phyloP scores from a whole-genome alignment of 768 basidiomycete genomes.

The Hypholoma fasciculare region DNA sequence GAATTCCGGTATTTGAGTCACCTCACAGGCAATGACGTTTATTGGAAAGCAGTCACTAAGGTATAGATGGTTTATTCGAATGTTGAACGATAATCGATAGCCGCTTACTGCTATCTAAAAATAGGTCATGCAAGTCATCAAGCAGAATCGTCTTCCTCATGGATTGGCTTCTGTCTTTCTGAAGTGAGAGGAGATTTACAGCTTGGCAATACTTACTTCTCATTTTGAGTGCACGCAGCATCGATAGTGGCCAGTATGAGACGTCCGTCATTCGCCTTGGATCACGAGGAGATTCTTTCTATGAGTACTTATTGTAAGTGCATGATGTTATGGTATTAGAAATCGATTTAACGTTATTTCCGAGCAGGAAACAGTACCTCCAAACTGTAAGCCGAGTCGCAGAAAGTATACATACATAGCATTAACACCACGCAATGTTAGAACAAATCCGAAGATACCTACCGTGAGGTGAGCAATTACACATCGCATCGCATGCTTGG shows the following conservation, averaged over 20 bases:
- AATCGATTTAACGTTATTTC: not conserved
- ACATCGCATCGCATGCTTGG: not conserved
- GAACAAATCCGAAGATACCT: slow-evolving; percentile 76
- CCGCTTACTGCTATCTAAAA: too few relatives aligned
- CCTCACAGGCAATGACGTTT: slow-evolving; percentile 73
- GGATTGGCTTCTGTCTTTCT: slow-evolving; percentile 87
- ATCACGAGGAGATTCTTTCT: slow-evolving; percentile 91
- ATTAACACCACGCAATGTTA: slow-evolving; percentile 19
- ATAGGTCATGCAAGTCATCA: slow-evolving; percentile 70
- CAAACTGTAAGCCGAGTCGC: slow-evolving; percentile 58
- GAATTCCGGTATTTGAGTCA: slow-evolving; percentile 88
- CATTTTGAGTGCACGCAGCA: slow-evolving; percentile 21
- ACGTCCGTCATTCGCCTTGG: slow-evolving; percentile 83
- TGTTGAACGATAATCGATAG: too few relatives aligned
- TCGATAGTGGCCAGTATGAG: slow-evolving; percentile 43
- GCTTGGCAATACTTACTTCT: not conserved
- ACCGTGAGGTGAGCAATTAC: slow-evolving; percentile 59
- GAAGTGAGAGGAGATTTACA: slow-evolving; percentile 44
- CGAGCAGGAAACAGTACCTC: slow-evolving; percentile 68
- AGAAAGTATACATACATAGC: not conserved
- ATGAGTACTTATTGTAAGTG: slow-evolving; percentile 81
- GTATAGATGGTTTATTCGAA: slow-evolving; percentile 32
- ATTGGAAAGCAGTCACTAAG: slow-evolving; percentile 80
- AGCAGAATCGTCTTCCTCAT: slow-evolving; percentile 56
- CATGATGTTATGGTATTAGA: not conserved